A percentile compares a stretch with the other conserved stretches of the same genome.
These are phyloP conservation scores for Entrophospora sp. DNA, from an alignment of 192 early-diverging fungal species.

Conservation along the genomic window DNA sequence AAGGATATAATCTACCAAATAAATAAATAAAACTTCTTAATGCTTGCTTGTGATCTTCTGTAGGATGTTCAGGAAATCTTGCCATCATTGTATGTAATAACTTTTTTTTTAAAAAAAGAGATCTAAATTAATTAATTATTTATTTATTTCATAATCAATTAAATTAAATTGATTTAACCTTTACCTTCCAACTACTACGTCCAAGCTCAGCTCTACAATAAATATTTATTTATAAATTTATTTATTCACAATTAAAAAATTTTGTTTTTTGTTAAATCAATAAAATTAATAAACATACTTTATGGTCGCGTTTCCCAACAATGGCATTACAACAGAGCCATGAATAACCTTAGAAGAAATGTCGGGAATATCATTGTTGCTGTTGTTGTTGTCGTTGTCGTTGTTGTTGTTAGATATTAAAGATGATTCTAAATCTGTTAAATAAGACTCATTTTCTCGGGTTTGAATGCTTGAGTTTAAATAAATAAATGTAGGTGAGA, in stretches of 20 bases:
- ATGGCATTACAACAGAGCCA: slow-evolving; percentile 36
- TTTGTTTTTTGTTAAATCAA: too few species aligned
- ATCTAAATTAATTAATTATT: too few species aligned
- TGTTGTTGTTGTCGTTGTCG: neutral
- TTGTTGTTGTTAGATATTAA: too few species aligned
- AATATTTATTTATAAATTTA: neutral
- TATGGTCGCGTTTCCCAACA: slow-evolving; percentile 32
- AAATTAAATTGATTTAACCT: neutral
- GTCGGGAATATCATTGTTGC: too few species aligned
- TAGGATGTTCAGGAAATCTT: slow-evolving; percentile 75
- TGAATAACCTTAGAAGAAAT: too few species aligned
- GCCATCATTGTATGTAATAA: slow-evolving; percentile 87
- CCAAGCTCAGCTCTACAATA: slow-evolving; percentile 73
- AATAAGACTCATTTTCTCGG: neutral
- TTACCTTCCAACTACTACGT: slow-evolving; percentile 71
- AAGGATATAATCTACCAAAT: slow-evolving; percentile 84
- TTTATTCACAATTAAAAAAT: too few species aligned
- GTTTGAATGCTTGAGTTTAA: neutral
- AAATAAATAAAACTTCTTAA: slow-evolving; percentile 73
- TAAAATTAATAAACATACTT: slow-evolving; percentile 24
- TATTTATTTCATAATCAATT: too few species aligned
- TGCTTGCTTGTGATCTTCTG: slow-evolving; percentile 59
- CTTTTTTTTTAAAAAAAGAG: slow-evolving; percentile 16
- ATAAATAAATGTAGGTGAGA: slow-evolving; percentile 21
- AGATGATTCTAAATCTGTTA: neutral